Conservation (phyloP, 2,329 filamentous ascomycete species). For the Exophiala aquamarina region DNA sequence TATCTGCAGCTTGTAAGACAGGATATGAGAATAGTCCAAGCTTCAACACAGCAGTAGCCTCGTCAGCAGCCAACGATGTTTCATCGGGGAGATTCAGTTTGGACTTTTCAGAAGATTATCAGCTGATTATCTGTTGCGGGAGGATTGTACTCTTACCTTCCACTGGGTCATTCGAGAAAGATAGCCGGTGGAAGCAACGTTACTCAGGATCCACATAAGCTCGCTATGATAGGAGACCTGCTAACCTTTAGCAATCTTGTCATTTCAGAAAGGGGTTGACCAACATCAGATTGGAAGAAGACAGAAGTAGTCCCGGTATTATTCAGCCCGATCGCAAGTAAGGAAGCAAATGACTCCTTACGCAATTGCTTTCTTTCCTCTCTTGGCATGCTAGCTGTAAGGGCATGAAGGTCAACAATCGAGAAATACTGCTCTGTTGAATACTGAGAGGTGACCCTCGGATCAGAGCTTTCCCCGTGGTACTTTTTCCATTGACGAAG, state of each 20-base stretch:
- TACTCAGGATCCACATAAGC: slow-evolving; percentile 96
- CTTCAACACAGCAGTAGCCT: slow-evolving; percentile 66
- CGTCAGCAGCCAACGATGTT: slow-evolving; percentile 57
- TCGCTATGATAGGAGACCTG: slow-evolving; percentile 78
- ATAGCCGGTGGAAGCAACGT: slow-evolving; percentile 87
- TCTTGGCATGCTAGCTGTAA: slow-evolving; percentile 67
- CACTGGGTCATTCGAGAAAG: slow-evolving; percentile 99
- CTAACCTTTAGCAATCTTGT: slow-evolving; percentile 4
- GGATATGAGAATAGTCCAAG: slow-evolving; percentile 94
- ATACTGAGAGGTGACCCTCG: slow-evolving; percentile 3
- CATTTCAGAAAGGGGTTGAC: slow-evolving; percentile 29
- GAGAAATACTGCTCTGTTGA: slow-evolving; percentile 66
- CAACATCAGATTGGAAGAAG: slow-evolving; percentile 78
- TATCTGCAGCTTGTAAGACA: slow-evolving; percentile 91
- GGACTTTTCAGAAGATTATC: slow-evolving; percentile 50
- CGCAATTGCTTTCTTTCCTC: slow-evolving; percentile 62
- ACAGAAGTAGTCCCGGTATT: slow-evolving; percentile 68
- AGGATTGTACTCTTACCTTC: slow-evolving; percentile 64
- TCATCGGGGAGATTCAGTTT: slow-evolving; percentile 68
- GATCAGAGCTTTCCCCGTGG: slow-evolving; percentile 66
- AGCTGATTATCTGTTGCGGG: slow-evolving; percentile 1
- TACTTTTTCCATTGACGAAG: slow-evolving; percentile 81
- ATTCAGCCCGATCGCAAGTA: slow-evolving; percentile 82
- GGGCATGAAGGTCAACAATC: slow-evolving; percentile 89
- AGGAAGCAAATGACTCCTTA: slow-evolving; percentile 72